phyloP scores from a whole-genome alignment of 176 grass and related monocot genomes.

The Echinochloa phyllopogon region DNA sequence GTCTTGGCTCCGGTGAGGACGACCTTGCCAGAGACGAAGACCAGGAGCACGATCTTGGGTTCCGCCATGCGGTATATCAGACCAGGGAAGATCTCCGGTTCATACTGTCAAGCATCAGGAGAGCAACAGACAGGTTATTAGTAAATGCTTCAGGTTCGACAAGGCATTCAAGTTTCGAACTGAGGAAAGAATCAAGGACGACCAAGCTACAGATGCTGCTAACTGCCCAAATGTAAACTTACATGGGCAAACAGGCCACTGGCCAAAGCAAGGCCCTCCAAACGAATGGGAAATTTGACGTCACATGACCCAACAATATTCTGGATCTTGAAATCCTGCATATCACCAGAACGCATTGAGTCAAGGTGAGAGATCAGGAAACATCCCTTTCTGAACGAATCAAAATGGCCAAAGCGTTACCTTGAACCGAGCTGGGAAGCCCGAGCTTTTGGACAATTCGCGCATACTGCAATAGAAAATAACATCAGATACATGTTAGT shows the following conservation, averaged over 20 bases:
- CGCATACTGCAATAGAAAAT: conserved; percentile 60
- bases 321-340: conserved; percentile 93
- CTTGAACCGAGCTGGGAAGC: conserved; percentile 80
- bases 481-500: conserved; percentile 18
- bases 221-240: conserved; percentile 31
- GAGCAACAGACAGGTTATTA: conserved; percentile 23
- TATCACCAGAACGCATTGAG: conserved; percentile 6
- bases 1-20: conserved; percentile 77
- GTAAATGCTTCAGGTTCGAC: not conserved
- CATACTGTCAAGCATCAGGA: conserved; percentile 54
- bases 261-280: conserved; percentile 69
- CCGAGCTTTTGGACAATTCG: conserved; percentile 88
- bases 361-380: not conserved
- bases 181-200: not conserved
- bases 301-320: conserved; percentile 89
- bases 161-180: not conserved
- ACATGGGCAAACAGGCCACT: conserved; percentile 72
- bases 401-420: conserved; percentile 39
- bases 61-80: conserved; percentile 78
- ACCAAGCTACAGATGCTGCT: not conserved
- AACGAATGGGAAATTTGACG: conserved; percentile 81
- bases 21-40: conserved; percentile 84
- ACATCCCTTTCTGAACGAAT: not conserved
- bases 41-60: conserved; percentile 68
- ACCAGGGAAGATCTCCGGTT: conserved; percentile 77